These are phyloP conservation scores for Mercurialis annua DNA, from an alignment of 345 rosid species.

Conservation along the genomic window DNA sequence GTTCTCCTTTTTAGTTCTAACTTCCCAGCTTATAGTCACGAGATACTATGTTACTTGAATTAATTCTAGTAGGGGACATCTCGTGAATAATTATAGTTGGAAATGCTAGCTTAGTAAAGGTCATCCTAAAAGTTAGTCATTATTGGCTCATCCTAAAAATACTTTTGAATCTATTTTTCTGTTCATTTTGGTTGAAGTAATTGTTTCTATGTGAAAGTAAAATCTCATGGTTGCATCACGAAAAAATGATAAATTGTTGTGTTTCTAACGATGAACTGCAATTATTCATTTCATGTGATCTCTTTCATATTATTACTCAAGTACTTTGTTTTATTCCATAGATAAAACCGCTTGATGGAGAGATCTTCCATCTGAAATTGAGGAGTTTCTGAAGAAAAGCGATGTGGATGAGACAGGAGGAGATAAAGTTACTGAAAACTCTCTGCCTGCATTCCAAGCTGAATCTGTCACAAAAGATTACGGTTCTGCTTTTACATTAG, in stretches of 20 bases:
- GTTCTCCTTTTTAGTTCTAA: neutral
- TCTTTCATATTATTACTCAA: constrained; percentile 9
- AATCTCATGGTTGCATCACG: neutral
- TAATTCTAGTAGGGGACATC: neutral
- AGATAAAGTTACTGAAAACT: constrained; percentile 26
- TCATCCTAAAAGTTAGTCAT: neutral
- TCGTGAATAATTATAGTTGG: neutral
- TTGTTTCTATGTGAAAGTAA: neutral
- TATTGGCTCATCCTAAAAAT: neutral
- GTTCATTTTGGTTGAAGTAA: neutral
- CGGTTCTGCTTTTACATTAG: too few relatives aligned
- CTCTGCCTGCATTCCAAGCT: constrained; percentile 21
- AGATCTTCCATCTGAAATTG: constrained; percentile 58
- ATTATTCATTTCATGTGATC: neutral
- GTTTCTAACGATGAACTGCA: neutral
- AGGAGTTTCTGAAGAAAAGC: constrained; percentile 46
- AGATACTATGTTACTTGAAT: neutral
- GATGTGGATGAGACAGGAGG: constrained; percentile 20
- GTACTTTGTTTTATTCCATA: constrained; percentile 22
- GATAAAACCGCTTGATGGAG: constrained; percentile 69
- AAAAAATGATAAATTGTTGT: neutral
- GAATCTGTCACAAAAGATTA: too few relatives aligned
- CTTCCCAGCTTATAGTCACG: neutral
- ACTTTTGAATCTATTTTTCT: neutral
- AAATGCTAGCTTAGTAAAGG: neutral